Percentiles rank a stretch among this genome's conserved stretches.
These are phyloP conservation scores for Pichia sp. DNA, from an alignment of 1,139 yeast species.

Conservation along the genomic window DNA sequence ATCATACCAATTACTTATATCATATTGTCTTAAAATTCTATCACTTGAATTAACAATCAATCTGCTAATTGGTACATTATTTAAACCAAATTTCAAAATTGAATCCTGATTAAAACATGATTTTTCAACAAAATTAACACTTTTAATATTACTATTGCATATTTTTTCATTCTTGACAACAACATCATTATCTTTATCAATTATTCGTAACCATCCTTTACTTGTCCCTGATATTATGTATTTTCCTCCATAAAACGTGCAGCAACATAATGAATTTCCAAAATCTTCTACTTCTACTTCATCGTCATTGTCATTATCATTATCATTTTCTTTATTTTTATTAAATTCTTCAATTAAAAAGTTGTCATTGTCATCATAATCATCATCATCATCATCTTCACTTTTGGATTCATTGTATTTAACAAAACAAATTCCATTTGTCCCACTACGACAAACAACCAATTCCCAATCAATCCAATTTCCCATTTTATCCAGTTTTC, in stretches of 20 bases:
- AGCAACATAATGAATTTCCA: slow-evolving; percentile 21
- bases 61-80: slow-evolving; percentile 22
- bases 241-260: slow-evolving; percentile 42
- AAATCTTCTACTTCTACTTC: slow-evolving; percentile 12
- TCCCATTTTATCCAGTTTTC: neutral
- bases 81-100: slow-evolving; percentile 38
- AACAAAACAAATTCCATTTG: slow-evolving; percentile 52
- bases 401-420: slow-evolving; percentile 33
- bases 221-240: slow-evolving; percentile 70
- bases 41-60: slow-evolving; percentile 79
- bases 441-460: slow-evolving; percentile 41
- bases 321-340: slow-evolving; percentile 17
- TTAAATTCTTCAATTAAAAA: neutral
- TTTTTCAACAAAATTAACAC: slow-evolving; percentile 55
- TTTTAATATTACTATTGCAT: slow-evolving; percentile 67
- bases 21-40: slow-evolving; percentile 67
- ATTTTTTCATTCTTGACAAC: slow-evolving; percentile 48
- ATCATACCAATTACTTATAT: slow-evolving; percentile 27
- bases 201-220: slow-evolving; percentile 67
- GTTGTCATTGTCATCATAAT: neutral
- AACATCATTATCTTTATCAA: slow-evolving; percentile 29
- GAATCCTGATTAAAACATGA: slow-evolving; percentile 1
- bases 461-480: slow-evolving; percentile 23
- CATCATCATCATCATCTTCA: neutral
- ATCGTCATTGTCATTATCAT: neutral